Conservation (phyloP, 2,329 filamentous ascomycete species). For the Penicillium polonicum region DNA sequence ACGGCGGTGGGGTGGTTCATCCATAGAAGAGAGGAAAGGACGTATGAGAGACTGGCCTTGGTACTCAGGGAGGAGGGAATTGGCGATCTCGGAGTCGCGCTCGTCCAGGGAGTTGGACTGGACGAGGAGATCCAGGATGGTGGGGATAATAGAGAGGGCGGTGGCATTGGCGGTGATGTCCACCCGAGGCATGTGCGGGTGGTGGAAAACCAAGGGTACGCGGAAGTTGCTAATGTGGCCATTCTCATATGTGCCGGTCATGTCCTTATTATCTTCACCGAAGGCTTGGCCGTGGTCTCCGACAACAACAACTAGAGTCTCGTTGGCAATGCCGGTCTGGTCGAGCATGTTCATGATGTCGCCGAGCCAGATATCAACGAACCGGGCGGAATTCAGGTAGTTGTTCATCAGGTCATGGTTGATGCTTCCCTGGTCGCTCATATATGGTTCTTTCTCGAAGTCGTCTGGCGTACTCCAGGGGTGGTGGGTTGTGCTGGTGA, state of each 20-base stretch:
- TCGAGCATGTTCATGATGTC: conserved; percentile 45
- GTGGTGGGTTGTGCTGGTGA: conserved; percentile 44
- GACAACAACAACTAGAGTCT: conserved; percentile 49
- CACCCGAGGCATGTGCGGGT: conserved; percentile 46
- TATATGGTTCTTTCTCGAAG: conserved; percentile 30
- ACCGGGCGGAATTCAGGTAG: conserved; percentile 48
- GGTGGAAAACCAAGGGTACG: conserved; percentile 47
- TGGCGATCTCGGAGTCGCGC: conserved; percentile 36
- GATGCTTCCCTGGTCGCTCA: conserved; percentile 22
- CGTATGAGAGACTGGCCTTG: conserved; percentile 50
- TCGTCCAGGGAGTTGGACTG: conserved; percentile 42
- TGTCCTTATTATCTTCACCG: conserved; percentile 41
- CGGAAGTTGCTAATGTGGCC: conserved; percentile 48
- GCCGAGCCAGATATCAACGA: conserved; percentile 47
- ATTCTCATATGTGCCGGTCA: conserved; percentile 47
- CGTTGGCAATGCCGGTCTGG: conserved; percentile 45
- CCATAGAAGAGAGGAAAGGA: conserved; percentile 31
- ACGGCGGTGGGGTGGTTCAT: conserved; percentile 18
- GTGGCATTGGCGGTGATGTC: conserved; percentile 45
- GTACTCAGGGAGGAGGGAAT: conserved; percentile 45
- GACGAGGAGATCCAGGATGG: conserved; percentile 48
- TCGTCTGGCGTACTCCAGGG: conserved; percentile 42
- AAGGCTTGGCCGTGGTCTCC: conserved; percentile 50
- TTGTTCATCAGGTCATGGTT: conserved; percentile 42
- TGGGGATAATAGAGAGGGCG: conserved; percentile 46